Percentiles rank a stretch among this genome's conserved stretches.
These are phyloP conservation scores for Neophaeococcomyces mojaviensis DNA, from an alignment of 2,329 filamentous ascomycete genomes.

Conservation along the genomic window DNA sequence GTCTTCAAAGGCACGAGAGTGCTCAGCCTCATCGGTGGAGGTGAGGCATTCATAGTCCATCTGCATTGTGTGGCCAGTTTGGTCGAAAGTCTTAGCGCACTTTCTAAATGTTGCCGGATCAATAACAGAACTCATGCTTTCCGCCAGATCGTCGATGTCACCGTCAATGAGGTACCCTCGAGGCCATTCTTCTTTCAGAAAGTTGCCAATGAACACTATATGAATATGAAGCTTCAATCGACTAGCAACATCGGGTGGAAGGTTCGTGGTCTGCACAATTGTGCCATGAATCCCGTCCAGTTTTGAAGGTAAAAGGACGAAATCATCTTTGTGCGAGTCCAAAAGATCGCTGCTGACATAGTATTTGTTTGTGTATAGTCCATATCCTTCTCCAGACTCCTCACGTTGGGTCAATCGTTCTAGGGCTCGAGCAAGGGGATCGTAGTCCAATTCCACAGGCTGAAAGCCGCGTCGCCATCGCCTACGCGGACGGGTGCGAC, in stretches of 20 bases:
- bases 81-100: not conserved
- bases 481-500: conserved; percentile 10
- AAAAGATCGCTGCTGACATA: conserved; percentile 10
- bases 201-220: conserved; percentile 18
- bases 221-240: conserved; percentile 17
- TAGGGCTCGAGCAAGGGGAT: conserved; percentile 15
- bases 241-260: conserved; percentile 4
- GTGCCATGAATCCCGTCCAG: conserved; percentile 11
- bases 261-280: conserved; percentile 9
- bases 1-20: not conserved
- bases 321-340: conserved; percentile 7
- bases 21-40: not conserved
- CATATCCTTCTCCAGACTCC: conserved; percentile 14
- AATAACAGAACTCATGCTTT: conserved; percentile 5
- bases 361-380: conserved; percentile 19
- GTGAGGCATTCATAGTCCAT: not conserved
- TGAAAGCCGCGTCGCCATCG: conserved; percentile 15
- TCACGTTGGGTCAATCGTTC: conserved; percentile 12
- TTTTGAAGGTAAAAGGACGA: conserved; percentile 15
- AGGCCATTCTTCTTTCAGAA: conserved; percentile 17
- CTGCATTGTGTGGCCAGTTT: not conserved
- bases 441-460: conserved; percentile 11
- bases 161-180: conserved; percentile 19
- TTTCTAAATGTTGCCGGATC: conserved; percentile 1
- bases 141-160: conserved; percentile 13